Evolutionary conservation across 257 asterid species (phyloP).

Genomic region (Rauvolfia tetraphylla): DNA sequence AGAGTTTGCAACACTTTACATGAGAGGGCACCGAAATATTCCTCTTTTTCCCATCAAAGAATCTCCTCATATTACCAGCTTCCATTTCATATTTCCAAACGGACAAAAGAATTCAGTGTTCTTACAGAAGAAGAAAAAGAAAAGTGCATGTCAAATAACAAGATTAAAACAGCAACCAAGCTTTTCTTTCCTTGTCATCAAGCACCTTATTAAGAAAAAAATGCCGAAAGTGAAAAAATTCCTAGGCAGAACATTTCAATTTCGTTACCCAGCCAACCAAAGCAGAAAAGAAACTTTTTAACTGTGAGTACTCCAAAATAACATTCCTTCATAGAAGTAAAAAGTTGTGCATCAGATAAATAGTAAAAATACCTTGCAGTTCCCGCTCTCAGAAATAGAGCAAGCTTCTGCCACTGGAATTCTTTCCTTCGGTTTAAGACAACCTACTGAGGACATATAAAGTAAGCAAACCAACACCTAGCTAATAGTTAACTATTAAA

Average conservation of each 20-base stretch:
- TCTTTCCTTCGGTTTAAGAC: slow-evolving; percentile 79
- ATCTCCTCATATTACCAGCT: background rate
- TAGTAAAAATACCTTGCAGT: slow-evolving; percentile 53
- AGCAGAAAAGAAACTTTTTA: background rate
- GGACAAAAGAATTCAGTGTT: background rate
- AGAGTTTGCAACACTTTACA: background rate
- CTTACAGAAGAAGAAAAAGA: background rate
- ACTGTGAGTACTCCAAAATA: background rate
- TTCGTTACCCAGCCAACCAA: background rate
- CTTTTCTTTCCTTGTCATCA: background rate
- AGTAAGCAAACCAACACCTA: slow-evolving; percentile 12
- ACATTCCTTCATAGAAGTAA: background rate
- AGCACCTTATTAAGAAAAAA: background rate
- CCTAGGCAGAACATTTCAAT: background rate
- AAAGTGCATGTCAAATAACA: background rate
- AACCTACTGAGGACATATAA: slow-evolving; percentile 44
- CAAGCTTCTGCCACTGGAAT: slow-evolving; percentile 81
- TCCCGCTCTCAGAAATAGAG: slow-evolving; percentile 69
- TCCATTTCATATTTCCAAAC: background rate
- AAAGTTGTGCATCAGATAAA: background rate
- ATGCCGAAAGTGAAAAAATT: background rate
- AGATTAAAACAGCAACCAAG: background rate
- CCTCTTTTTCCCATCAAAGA: background rate
- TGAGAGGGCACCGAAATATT: background rate
- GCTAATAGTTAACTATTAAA: background rate